Evolutionary conservation across 148 eudicot species (phyloP).

Genomic region (Chenopodium quinoa): DNA sequence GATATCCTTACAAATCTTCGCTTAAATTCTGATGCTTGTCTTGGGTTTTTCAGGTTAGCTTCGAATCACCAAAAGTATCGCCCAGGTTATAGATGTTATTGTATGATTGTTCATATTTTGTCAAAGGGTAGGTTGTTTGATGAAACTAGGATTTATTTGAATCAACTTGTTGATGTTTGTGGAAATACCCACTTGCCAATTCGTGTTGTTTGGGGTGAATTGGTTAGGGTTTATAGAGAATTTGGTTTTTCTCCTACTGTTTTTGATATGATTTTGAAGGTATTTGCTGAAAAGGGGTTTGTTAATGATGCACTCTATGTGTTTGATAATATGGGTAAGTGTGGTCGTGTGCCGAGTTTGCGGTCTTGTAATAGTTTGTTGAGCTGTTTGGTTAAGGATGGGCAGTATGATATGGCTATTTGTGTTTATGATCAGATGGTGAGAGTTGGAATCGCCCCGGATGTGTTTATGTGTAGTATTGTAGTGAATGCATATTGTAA

Average conservation of each 20-base stretch:
- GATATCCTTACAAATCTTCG: constrained; percentile 43
- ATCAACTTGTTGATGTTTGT: constrained; percentile 42
- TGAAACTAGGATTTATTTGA: constrained; percentile 47
- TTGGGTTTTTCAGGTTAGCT: constrained; percentile 50
- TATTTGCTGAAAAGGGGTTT: constrained; percentile 59
- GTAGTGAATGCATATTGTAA: constrained; percentile 78
- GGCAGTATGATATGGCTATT: constrained; percentile 41
- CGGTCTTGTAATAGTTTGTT: constrained; percentile 70
- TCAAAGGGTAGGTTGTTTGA: constrained; percentile 49
- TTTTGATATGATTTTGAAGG: constrained; percentile 68
- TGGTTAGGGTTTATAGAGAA: constrained; percentile 50
- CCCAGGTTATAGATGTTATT: constrained; percentile 40
- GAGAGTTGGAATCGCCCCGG: constrained; percentile 52
- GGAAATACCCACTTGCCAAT: constrained; percentile 8
- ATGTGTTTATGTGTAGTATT: constrained; percentile 65
- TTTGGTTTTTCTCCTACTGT: constrained; percentile 60
- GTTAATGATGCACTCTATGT: constrained; percentile 55
- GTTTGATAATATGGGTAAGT: constrained; percentile 77
- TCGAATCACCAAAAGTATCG: constrained; percentile 20
- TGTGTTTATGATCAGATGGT: constrained; percentile 67
- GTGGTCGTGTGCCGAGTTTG: constrained; percentile 59
- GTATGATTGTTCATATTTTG: constrained; percentile 60
- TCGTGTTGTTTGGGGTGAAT: constrained; percentile 45
- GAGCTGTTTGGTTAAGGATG: constrained; percentile 52
- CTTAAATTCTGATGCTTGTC: constrained; percentile 45